Evolutionary conservation across 768 basidiomycete genomes (phyloP).

Genomic region (button mushroom (Agaricus bisporus)): DNA sequence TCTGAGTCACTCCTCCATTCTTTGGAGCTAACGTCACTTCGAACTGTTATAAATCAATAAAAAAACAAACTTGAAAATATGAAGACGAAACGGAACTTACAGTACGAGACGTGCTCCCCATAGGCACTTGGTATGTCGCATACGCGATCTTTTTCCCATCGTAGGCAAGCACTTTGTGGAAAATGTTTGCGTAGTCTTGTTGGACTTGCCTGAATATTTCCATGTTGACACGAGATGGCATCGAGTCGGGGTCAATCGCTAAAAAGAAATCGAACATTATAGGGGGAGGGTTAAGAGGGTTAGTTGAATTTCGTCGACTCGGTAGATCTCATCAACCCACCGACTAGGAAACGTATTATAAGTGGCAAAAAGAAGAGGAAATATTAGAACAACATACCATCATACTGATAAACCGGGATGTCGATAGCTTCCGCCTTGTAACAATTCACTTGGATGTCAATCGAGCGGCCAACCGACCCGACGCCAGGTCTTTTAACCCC

Average conservation of each 20-base stretch:
- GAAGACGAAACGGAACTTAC: constrained; percentile 22
- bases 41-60: constrained; percentile 39
- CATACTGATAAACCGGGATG: constrained; percentile 65
- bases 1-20: constrained; percentile 28
- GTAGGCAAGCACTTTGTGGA: constrained; percentile 67
- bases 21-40: constrained; percentile 44
- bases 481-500: constrained; percentile 28
- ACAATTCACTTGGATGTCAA: constrained; percentile 42
- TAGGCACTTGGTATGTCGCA: constrained; percentile 47
- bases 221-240: constrained; percentile 63
- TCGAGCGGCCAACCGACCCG: constrained; percentile 22
- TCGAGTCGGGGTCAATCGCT: constrained; percentile 64
- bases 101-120: constrained; percentile 47
- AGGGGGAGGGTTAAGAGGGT: too few relatives aligned
- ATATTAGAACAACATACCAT: constrained; percentile 44
- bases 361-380: not conserved
- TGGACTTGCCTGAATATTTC: constrained; percentile 63
- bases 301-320: too few relatives aligned
- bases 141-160: constrained; percentile 77
- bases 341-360: not conserved
- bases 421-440: constrained; percentile 55
- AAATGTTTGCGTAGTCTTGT: constrained; percentile 49
- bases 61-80: not conserved
- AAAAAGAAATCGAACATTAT: not conserved
- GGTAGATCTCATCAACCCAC: not conserved